Conservation (phyloP, 306 rosid species). For the Gleditsia sinensis region DNA sequence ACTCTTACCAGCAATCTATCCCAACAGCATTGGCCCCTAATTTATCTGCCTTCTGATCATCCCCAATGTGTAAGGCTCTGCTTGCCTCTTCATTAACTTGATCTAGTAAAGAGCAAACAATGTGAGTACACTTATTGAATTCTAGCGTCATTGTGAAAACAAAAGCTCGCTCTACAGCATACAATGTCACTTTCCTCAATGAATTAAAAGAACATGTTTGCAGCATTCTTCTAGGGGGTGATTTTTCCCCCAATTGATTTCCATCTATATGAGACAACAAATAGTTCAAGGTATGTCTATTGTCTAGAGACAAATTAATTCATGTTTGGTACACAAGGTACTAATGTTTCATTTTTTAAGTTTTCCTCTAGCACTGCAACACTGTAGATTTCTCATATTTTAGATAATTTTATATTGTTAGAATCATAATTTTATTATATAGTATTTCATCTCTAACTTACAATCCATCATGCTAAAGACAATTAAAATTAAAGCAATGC, state of each 20-base stretch:
- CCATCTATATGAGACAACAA: conserved; percentile 13
- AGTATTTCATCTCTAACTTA: background rate
- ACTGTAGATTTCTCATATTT: background rate
- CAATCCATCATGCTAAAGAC: background rate
- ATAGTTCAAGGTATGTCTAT: background rate
- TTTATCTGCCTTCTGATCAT: conserved; percentile 80
- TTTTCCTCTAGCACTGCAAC: background rate
- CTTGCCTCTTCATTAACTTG: conserved; percentile 64
- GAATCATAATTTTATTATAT: background rate
- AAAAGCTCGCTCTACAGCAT: background rate
- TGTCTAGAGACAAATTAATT: background rate
- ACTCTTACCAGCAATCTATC: conserved; percentile 82
- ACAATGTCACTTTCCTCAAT: background rate
- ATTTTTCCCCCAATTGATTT: background rate
- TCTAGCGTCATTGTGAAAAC: conserved; percentile 7
- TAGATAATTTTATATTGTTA: background rate
- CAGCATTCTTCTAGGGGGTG: conserved; percentile 4
- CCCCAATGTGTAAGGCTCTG: conserved; percentile 87
- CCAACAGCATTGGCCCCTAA: conserved; percentile 78
- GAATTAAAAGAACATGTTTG: background rate
- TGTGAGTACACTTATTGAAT: background rate
- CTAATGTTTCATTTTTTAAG: background rate
- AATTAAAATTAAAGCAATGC: conserved; percentile 13
- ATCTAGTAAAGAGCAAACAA: conserved; percentile 46
- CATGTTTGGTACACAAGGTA: background rate